Conservation (phyloP, 2,329 filamentous ascomycete genomes). For the Paecilomyces sp. region DNA sequence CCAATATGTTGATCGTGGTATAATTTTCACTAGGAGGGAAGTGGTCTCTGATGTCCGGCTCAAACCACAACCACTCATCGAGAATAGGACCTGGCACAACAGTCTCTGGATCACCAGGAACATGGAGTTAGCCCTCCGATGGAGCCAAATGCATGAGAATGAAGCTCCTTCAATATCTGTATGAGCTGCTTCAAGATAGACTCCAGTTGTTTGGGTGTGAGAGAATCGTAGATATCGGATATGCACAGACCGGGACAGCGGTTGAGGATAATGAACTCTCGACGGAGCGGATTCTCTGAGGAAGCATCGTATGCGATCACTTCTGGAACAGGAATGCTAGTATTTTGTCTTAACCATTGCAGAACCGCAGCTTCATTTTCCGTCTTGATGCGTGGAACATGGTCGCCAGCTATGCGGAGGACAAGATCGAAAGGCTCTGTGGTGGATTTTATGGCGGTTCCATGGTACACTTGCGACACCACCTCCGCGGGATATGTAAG, state of each 20-base stretch:
- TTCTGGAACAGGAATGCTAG: constrained; percentile 26
- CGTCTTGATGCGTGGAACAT: constrained; percentile 31
- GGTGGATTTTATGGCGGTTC: not conserved
- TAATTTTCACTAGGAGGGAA: constrained; percentile 14
- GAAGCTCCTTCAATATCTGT: constrained; percentile 22
- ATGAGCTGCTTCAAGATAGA: constrained; percentile 22
- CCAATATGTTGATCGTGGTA: constrained; percentile 1
- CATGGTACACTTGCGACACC: not conserved
- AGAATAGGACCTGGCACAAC: constrained; percentile 18
- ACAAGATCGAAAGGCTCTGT: constrained; percentile 10
- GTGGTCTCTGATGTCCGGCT: constrained; percentile 19
- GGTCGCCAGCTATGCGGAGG: constrained; percentile 29
- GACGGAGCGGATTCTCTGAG: constrained; percentile 19
- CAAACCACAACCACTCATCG: constrained; percentile 32
- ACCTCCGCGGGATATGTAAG: not conserved
- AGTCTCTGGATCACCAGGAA: not conserved
- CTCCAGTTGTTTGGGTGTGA: constrained; percentile 10
- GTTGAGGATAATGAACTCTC: constrained; percentile 28
- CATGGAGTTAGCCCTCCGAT: constrained; percentile 19
- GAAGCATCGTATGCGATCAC: constrained; percentile 21
- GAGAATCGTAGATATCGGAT: constrained; percentile 18
- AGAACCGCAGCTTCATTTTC: constrained; percentile 30
- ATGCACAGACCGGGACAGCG: constrained; percentile 19
- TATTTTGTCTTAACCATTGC: constrained; percentile 25
- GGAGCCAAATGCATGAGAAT: constrained; percentile 15